phyloP scores from a whole-genome alignment of 768 basidiomycete species.

The Royoungia palumana region DNA sequence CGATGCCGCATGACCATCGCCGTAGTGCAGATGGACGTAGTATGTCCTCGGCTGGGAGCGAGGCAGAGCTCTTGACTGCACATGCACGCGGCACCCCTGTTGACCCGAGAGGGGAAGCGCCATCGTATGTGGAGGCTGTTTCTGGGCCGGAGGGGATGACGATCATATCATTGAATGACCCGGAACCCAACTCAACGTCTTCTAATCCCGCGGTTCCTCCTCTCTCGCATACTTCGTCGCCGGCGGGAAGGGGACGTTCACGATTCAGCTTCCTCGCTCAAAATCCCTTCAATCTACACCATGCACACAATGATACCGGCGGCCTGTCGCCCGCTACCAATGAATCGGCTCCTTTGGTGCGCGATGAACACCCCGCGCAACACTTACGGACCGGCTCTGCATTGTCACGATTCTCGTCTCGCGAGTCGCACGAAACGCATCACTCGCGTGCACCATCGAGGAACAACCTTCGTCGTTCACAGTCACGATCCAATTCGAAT shows the following conservation, averaged over 20 bases:
- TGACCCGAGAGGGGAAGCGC: constrained; percentile 59
- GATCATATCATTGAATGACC: constrained; percentile 18
- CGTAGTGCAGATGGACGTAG: constrained; percentile 20
- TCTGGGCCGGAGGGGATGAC: constrained; percentile 11
- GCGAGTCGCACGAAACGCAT: constrained; percentile 20
- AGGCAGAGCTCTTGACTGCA: constrained; percentile 15
- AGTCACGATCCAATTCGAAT: constrained; percentile 35
- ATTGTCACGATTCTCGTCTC: constrained; percentile 21
- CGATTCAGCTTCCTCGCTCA: constrained; percentile 47
- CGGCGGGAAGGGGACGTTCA: constrained; percentile 29
- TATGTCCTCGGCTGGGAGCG: constrained; percentile 21
- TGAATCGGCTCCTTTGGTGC: constrained; percentile 8
- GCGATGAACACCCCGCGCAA: constrained; percentile 17
- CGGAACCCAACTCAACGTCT: constrained; percentile 12
- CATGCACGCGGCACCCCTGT: constrained; percentile 15
- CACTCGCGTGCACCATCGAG: constrained; percentile 25
- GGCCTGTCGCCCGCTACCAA: constrained; percentile 16
- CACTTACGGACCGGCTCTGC: constrained; percentile 18
- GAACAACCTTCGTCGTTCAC: constrained; percentile 33
- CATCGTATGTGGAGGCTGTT: constrained; percentile 56
- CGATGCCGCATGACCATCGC: constrained; percentile 1
- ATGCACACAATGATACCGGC: constrained; percentile 22
- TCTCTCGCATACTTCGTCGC: background rate
- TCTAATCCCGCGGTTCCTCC: background rate
- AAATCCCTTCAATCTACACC: constrained; percentile 35